A percentile compares a stretch with the other conserved stretches of the same genome.
phyloP scores from a whole-genome alignment of 768 basidiomycete species.

The Botryobasidium botryosum region DNA sequence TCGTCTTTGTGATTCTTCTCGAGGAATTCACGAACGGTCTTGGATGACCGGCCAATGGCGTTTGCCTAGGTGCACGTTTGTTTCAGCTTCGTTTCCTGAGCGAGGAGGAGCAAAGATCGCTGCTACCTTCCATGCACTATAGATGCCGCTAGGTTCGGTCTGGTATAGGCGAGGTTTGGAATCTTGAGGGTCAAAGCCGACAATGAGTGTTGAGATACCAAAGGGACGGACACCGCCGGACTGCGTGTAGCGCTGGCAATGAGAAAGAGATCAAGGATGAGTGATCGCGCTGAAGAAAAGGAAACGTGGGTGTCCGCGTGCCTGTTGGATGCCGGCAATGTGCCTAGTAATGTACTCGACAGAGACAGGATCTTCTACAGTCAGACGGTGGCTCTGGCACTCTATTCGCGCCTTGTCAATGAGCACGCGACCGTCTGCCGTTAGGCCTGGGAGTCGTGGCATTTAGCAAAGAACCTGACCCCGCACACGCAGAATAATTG shows the following conservation, averaged over 20 bases:
- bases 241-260: slow-evolving; percentile 81
- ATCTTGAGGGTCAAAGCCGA: slow-evolving; percentile 94
- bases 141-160: slow-evolving; percentile 96
- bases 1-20: slow-evolving; percentile 97
- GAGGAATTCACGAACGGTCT: slow-evolving; percentile 94
- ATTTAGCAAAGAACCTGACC: too few species aligned
- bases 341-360: slow-evolving; percentile 98
- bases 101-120: slow-evolving; percentile 12
- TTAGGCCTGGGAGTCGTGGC: slow-evolving; percentile 45
- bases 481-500: background rate
- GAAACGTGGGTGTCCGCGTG: slow-evolving; percentile 23
- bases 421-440: slow-evolving; percentile 91
- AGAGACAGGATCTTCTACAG: slow-evolving; percentile 94
- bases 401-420: slow-evolving; percentile 97
- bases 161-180: slow-evolving; percentile 77
- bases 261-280: background rate
- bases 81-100: background rate
- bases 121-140: slow-evolving; percentile 98
- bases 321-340: slow-evolving; percentile 98
- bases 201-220: slow-evolving; percentile 90
- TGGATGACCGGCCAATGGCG: slow-evolving; percentile 93
- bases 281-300: background rate
- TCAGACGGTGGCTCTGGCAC: slow-evolving; percentile 92
- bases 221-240: slow-evolving; percentile 97
- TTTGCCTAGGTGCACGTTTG: slow-evolving; percentile 46